A percentile compares a stretch with the other conserved stretches of the same genome.
Evolutionary conservation across 805 yeast species (phyloP).

Genomic region (Spencermartinsiella europaea): DNA sequence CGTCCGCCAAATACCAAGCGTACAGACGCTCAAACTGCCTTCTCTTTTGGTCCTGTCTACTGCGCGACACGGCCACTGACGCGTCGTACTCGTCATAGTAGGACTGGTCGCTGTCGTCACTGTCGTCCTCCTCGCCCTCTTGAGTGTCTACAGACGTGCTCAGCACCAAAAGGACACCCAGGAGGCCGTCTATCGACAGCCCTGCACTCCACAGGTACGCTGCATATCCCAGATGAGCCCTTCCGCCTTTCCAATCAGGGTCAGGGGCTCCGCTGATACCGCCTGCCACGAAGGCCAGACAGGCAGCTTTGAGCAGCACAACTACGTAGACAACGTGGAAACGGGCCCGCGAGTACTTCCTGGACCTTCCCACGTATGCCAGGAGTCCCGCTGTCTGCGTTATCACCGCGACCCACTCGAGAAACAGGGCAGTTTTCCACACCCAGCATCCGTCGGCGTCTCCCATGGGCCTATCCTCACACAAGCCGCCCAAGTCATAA

Average conservation of each 20-base stretch:
- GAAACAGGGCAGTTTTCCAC: conserved; percentile 28
- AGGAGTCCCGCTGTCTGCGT: conserved; percentile 23
- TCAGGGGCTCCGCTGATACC: neutral
- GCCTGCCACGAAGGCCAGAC: neutral
- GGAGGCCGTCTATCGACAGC: neutral
- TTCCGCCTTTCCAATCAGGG: neutral
- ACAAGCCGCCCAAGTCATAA: neutral
- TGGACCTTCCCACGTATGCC: conserved; percentile 14
- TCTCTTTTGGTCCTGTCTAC: neutral
- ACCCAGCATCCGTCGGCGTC: conserved; percentile 19
- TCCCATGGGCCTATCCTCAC: neutral
- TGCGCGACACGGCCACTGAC: neutral
- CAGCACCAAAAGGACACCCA: neutral
- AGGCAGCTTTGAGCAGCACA: neutral
- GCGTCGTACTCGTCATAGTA: neutral
- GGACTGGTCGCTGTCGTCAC: neutral
- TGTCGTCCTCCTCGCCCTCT: neutral
- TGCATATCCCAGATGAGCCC: neutral
- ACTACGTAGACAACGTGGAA: neutral
- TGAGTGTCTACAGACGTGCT: neutral
- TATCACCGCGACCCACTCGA: conserved; percentile 23
- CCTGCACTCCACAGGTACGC: neutral
- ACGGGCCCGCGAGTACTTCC: neutral
- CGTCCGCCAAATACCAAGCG: neutral
- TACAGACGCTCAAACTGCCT: neutral